Percentiles rank a stretch among this genome's conserved stretches.
Conservation (phyloP, 805 yeast species). For the Metschnikowia borealis region DNA sequence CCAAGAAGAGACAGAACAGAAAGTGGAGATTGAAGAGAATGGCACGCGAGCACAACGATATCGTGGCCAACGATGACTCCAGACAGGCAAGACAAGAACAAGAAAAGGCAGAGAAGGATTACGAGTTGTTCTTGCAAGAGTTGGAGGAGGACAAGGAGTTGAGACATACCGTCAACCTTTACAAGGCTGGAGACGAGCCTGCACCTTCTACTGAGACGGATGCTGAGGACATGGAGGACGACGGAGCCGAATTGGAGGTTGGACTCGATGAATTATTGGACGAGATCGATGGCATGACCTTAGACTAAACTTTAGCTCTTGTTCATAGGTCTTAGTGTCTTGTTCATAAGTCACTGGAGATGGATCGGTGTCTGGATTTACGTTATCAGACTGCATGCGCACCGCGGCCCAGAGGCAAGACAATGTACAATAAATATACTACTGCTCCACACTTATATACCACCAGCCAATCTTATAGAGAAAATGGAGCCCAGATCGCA, state of each 20-base stretch:
- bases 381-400: conserved; percentile 5
- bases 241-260: conserved; percentile 83
- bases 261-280: conserved; percentile 90
- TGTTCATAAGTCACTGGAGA: neutral
- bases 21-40: conserved; percentile 92
- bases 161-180: conserved; percentile 84
- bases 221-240: conserved; percentile 49
- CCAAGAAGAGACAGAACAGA: conserved; percentile 71
- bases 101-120: conserved; percentile 91
- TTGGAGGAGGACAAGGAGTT: conserved; percentile 95
- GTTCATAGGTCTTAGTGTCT: neutral
- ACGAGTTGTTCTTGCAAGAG: conserved; percentile 93
- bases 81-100: conserved; percentile 83
- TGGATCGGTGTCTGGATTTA: neutral
- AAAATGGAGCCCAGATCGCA: conserved; percentile 2
- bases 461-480: neutral
- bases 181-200: conserved; percentile 52
- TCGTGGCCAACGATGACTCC: conserved; percentile 64
- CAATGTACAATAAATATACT: neutral
- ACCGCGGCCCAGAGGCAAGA: neutral
- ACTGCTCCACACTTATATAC: neutral
- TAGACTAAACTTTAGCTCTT: conserved; percentile 45
- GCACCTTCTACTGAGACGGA: conserved; percentile 31
- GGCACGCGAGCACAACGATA: conserved; percentile 93
- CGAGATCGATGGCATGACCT: conserved; percentile 89